A percentile compares a stretch with the other conserved stretches of the same genome.
These are phyloP conservation scores for Cicer bijugum DNA, from an alignment of 306 rosid genomes.

Conservation along the genomic window DNA sequence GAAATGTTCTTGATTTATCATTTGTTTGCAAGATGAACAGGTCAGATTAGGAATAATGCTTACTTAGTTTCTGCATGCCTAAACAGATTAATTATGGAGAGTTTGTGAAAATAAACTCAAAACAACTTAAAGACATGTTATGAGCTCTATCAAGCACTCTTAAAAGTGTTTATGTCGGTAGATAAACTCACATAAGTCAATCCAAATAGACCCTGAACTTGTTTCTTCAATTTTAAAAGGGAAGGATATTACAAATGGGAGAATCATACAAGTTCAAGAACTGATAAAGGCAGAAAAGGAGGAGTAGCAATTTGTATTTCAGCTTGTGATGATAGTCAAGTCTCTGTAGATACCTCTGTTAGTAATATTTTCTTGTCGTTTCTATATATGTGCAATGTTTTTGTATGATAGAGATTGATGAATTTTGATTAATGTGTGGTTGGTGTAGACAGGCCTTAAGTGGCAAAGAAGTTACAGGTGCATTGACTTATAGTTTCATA, in stretches of 20 bases:
- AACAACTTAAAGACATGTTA: no score
- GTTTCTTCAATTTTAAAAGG: slow-evolving; percentile 7
- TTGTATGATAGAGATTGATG: slow-evolving; percentile 18
- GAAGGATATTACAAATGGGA: slow-evolving; percentile 52
- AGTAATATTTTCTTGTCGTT: slow-evolving; percentile 28
- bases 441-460: slow-evolving; percentile 49
- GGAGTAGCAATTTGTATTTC: slow-evolving; percentile 58
- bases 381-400: not conserved
- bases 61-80: not conserved
- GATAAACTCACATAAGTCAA: no score
- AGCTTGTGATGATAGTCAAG: slow-evolving; percentile 54
- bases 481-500: slow-evolving; percentile 69
- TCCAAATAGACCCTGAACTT: no score
- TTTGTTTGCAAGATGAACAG: slow-evolving; percentile 60
- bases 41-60: slow-evolving; percentile 39
- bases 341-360: slow-evolving; percentile 52
- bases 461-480: slow-evolving; percentile 42
- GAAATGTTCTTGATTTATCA: slow-evolving; percentile 63
- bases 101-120: no score
- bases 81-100: no score
- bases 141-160: no score
- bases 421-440: not conserved
- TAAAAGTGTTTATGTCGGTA: no score
- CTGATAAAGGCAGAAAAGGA: slow-evolving; percentile 54
- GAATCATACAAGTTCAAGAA: slow-evolving; percentile 37